phyloP scores from a whole-genome alignment of 2,329 filamentous ascomycete genomes.

The Ambrosiella beaveri region DNA sequence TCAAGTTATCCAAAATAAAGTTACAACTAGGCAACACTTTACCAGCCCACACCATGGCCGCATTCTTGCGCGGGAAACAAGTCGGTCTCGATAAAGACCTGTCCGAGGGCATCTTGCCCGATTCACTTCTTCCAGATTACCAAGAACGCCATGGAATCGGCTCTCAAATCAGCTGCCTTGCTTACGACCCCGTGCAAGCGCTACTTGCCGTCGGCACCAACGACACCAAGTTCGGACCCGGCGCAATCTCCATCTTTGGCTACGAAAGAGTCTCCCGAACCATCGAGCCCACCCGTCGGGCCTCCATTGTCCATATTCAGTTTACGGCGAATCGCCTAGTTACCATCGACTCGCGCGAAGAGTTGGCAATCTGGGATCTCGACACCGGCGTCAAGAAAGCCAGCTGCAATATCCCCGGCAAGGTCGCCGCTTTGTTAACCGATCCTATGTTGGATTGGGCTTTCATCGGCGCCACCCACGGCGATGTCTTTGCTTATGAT shows the following conservation, averaged over 20 bases:
- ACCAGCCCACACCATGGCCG: constrained; percentile 43
- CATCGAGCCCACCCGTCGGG: constrained; percentile 51
- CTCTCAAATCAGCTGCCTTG: constrained; percentile 60
- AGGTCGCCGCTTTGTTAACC: constrained; percentile 55
- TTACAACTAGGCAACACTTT: not conserved
- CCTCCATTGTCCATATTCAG: constrained; percentile 59
- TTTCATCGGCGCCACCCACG: constrained; percentile 64
- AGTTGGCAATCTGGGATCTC: constrained; percentile 69
- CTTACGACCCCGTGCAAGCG: constrained; percentile 87
- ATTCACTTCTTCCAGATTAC: constrained; percentile 69
- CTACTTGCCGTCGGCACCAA: constrained; percentile 82
- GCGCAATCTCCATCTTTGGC: constrained; percentile 79
- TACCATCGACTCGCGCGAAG: constrained; percentile 70
- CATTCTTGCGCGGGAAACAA: constrained; percentile 83
- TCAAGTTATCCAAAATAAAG: not conserved
- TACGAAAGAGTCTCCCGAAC: constrained; percentile 62
- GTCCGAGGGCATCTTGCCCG: constrained; percentile 60
- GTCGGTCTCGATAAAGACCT: constrained; percentile 83
- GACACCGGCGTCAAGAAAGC: constrained; percentile 48
- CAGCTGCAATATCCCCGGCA: constrained; percentile 59
- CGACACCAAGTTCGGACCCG: constrained; percentile 68
- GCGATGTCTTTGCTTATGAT: constrained; percentile 84
- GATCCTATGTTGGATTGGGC: constrained; percentile 91
- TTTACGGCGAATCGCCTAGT: constrained; percentile 79
- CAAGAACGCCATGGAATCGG: constrained; percentile 69